Evolutionary conservation across 495 filamentous ascomycete genomes (phyloP).

Genomic region (Penicillium cinerascens): DNA sequence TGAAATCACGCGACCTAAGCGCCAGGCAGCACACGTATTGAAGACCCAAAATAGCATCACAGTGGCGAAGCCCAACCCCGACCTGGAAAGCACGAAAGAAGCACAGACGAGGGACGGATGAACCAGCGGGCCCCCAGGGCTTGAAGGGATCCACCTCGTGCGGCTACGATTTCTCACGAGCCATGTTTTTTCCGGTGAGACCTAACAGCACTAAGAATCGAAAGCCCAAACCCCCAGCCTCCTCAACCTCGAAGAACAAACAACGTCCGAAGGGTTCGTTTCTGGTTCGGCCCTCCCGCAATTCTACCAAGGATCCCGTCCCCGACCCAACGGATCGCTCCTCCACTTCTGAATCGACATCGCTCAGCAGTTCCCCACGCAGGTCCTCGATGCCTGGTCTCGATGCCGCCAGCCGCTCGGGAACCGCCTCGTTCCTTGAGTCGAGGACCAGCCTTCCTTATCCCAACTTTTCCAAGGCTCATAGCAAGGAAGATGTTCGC

Average conservation of each 20-base stretch:
- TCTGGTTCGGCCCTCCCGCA: conserved; percentile 37
- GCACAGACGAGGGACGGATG: conserved; percentile 12
- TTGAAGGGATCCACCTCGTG: conserved; percentile 25
- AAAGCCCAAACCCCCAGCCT: conserved; percentile 15
- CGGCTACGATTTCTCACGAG: conserved; percentile 31
- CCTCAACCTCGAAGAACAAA: conserved; percentile 27
- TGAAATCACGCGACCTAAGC: conserved; percentile 27
- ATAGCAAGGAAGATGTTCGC: conserved; percentile 79
- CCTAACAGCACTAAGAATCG: conserved; percentile 38
- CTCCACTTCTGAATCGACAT: conserved; percentile 34
- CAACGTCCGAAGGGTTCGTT: conserved; percentile 33
- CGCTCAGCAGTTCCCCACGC: conserved; percentile 30
- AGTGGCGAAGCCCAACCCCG: conserved; percentile 6
- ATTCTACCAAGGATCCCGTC: conserved; percentile 49
- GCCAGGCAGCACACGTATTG: conserved; percentile 30
- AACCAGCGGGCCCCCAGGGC: conserved; percentile 20
- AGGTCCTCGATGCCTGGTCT: conserved; percentile 51
- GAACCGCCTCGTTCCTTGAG: conserved; percentile 44
- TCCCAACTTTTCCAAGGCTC: conserved; percentile 81
- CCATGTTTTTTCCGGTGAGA: conserved; percentile 47
- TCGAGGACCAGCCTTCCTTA: conserved; percentile 69
- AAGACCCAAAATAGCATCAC: conserved; percentile 21
- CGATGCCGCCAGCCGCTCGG: conserved; percentile 35
- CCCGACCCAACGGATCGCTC: conserved; percentile 35
- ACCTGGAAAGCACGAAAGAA: conserved; percentile 3